Evolutionary conservation across 208 protist species (phyloP).

Genomic region (Tritrichomonas musculus): DNA sequence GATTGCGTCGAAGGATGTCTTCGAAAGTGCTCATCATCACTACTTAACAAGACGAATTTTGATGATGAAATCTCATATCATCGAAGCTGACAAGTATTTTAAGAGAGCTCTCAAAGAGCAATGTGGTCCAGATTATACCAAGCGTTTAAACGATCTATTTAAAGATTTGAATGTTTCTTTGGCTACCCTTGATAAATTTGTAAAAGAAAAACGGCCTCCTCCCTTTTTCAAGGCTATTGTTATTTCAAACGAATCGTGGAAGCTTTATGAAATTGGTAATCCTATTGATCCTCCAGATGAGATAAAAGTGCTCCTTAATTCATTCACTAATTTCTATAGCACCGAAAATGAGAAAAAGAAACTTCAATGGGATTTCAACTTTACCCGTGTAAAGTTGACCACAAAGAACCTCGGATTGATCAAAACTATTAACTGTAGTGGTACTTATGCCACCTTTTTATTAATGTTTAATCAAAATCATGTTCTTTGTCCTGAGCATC

Average conservation of each 20-base stretch:
- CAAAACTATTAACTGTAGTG: not conserved
- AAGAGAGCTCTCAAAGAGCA: not conserved
- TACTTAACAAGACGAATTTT: not conserved
- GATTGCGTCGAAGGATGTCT: not conserved
- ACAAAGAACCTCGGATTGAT: not conserved
- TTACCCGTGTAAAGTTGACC: not conserved
- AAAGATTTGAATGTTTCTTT: not conserved
- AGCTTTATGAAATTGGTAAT: not conserved
- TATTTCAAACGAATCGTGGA: not conserved
- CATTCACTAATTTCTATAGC: not conserved
- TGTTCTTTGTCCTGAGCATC: not conserved
- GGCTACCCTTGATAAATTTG: not conserved
- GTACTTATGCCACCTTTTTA: not conserved
- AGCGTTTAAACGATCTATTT: not conserved
- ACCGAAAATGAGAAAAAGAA: not conserved
- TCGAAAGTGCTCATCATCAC: not conserved
- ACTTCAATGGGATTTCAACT: not conserved
- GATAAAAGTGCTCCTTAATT: not conserved
- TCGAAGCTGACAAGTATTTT: not conserved
- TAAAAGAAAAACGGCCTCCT: not conserved
- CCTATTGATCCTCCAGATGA: not conserved
- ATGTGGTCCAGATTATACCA: slow-evolving; percentile 27
- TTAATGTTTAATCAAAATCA: not conserved
- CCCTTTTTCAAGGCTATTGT: not conserved
- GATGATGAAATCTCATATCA: not conserved